phyloP scores from a whole-genome alignment of 805 yeast species.

The Ogataea sp. region DNA sequence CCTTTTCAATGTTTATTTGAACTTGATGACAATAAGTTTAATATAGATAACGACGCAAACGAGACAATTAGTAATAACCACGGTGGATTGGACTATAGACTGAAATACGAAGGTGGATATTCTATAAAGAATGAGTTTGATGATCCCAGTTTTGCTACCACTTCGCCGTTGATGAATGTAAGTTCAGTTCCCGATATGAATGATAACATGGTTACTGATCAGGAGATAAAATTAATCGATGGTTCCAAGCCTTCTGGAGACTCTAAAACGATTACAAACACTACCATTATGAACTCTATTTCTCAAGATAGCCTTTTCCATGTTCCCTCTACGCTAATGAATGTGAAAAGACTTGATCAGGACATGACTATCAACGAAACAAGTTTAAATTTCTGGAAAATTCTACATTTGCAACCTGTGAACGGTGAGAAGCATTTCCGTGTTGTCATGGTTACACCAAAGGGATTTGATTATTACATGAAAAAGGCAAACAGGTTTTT shows the following conservation, averaged over 20 bases:
- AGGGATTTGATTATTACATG: constrained; percentile 15
- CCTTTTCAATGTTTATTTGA: constrained; percentile 19
- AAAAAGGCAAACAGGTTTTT: constrained; percentile 29
- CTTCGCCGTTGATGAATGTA: constrained; percentile 20
- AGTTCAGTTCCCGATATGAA: constrained; percentile 9
- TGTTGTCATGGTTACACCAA: constrained; percentile 34
- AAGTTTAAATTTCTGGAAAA: constrained; percentile 47
- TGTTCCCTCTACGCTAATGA: constrained; percentile 27
- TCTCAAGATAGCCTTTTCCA: constrained; percentile 21
- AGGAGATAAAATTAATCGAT: background rate
- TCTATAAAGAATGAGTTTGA: constrained; percentile 21
- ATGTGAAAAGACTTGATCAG: constrained; percentile 28
- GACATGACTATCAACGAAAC: constrained; percentile 37
- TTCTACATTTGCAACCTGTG: constrained; percentile 48
- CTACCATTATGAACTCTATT: constrained; percentile 5
- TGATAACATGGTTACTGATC: background rate
- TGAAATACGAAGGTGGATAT: background rate
- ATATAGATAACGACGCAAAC: background rate
- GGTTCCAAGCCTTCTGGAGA: background rate
- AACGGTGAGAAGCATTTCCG: constrained; percentile 43
- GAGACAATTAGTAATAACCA: background rate
- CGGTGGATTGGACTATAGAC: background rate
- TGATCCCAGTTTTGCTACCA: constrained; percentile 29
- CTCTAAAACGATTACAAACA: background rate
- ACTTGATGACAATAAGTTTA: background rate